A percentile compares a stretch with the other conserved stretches of the same genome.
Conservation (phyloP, 306 rosid species). For the Dryas drummondii region DNA sequence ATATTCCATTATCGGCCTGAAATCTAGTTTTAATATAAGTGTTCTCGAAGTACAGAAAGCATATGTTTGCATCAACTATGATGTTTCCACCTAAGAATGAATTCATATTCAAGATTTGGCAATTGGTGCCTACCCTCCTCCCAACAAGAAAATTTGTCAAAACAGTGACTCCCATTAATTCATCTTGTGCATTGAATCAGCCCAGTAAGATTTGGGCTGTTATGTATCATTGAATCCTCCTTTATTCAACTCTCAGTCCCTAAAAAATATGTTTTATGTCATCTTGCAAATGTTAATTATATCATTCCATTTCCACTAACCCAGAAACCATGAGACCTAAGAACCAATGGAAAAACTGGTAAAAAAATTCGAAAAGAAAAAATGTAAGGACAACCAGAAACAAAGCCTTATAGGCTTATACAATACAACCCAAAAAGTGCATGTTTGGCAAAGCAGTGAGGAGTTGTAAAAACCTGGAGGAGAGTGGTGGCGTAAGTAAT, state of each 20-base stretch:
- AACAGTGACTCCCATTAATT: background rate
- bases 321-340: background rate
- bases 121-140: background rate
- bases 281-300: background rate
- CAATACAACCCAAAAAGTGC: too few species aligned
- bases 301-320: background rate
- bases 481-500: conserved; percentile 91
- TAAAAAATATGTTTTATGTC: background rate
- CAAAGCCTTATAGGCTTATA: too few species aligned
- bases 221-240: background rate
- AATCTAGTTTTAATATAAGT: too few species aligned
- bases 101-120: background rate
- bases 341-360: background rate
- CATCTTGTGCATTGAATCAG: background rate
- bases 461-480: conserved; percentile 47
- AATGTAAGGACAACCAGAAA: too few species aligned
- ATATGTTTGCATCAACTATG: too few species aligned
- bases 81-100: background rate
- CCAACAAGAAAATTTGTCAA: background rate
- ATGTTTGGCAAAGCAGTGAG: too few species aligned
- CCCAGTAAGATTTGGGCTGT: background rate
- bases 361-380: background rate
- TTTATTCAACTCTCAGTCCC: background rate
- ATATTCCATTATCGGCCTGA: too few species aligned
- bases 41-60: too few species aligned